Percentiles rank a stretch among this genome's conserved stretches.
Conservation (phyloP, 352 stramenopile genomes). For the Globisporangium megalacanthum region DNA sequence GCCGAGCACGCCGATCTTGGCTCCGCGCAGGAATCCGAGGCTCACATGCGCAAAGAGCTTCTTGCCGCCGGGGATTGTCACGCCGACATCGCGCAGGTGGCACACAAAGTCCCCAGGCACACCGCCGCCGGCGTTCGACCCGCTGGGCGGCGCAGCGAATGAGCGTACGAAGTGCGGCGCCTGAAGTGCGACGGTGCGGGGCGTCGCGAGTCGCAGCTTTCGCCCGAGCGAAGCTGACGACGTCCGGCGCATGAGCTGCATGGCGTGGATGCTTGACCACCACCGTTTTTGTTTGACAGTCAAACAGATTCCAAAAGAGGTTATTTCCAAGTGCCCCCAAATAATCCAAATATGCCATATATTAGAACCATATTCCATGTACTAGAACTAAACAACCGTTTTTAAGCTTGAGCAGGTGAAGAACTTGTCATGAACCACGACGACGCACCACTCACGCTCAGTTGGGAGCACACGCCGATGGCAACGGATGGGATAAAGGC, state of each 20-base stretch:
- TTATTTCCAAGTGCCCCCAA: no score
- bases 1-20: constrained; percentile 94
- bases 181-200: background rate
- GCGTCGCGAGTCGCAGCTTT: background rate
- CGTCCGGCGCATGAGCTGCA: no score
- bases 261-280: no score
- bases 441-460: no score
- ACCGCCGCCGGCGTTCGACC: constrained; percentile 66
- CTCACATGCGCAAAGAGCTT: constrained; percentile 82
- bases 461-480: no score
- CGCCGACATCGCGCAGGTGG: constrained; percentile 64
- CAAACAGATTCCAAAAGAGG: background rate
- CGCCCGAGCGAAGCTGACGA: constrained; percentile 3
- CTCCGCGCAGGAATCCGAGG: constrained; percentile 83
- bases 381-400: no score
- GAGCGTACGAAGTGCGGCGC: constrained; percentile 9
- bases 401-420: no score
- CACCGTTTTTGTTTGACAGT: no score
- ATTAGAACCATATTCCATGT: no score
- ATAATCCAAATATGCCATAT: no score
- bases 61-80: constrained; percentile 77
- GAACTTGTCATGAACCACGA: no score
- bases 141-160: constrained; percentile 28
- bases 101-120: constrained; percentile 82
- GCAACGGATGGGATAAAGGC: no score